Conservation (phyloP, 441 rosid species). For the Aquilaria agallochum region DNA sequence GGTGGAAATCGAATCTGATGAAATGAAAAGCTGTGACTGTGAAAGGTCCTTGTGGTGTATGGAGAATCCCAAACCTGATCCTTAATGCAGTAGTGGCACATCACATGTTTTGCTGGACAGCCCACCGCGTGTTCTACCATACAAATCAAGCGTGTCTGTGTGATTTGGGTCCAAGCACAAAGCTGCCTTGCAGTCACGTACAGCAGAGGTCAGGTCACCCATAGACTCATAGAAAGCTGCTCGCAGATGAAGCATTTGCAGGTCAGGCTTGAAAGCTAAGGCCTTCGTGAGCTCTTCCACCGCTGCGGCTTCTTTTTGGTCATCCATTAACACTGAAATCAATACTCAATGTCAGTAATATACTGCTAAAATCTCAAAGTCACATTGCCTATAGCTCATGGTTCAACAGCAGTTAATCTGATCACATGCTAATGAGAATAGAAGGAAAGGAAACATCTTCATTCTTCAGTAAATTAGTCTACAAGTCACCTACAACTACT, state of each 20-base stretch:
- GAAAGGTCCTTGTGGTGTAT: constrained; percentile 1
- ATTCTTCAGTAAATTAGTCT: no score
- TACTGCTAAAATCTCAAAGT: not conserved
- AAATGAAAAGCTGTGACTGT: not conserved
- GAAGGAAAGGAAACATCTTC: no score
- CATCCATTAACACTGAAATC: constrained; percentile 63
- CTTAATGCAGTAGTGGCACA: not conserved
- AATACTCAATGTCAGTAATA: constrained; percentile 16
- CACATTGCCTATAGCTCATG: not conserved
- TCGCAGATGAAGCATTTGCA: constrained; percentile 70
- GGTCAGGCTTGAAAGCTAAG: constrained; percentile 63
- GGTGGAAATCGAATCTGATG: not conserved
- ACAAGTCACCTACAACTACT: no score
- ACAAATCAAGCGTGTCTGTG: constrained; percentile 49
- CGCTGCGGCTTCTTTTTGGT: constrained; percentile 65
- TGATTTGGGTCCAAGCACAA: constrained; percentile 69
- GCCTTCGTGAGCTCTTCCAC: constrained; percentile 63
- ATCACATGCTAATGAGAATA: no score
- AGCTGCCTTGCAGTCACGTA: constrained; percentile 69
- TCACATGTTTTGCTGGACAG: constrained; percentile 26
- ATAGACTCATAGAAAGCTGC: constrained; percentile 72
- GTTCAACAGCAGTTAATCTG: not conserved
- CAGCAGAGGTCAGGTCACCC: constrained; percentile 45
- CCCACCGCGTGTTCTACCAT: constrained; percentile 38
- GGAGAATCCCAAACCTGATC: not conserved